These are phyloP conservation scores for Erythrobasidium hasegawianum DNA, from an alignment of 1,284 basidiomycete species.

Conservation along the genomic window DNA sequence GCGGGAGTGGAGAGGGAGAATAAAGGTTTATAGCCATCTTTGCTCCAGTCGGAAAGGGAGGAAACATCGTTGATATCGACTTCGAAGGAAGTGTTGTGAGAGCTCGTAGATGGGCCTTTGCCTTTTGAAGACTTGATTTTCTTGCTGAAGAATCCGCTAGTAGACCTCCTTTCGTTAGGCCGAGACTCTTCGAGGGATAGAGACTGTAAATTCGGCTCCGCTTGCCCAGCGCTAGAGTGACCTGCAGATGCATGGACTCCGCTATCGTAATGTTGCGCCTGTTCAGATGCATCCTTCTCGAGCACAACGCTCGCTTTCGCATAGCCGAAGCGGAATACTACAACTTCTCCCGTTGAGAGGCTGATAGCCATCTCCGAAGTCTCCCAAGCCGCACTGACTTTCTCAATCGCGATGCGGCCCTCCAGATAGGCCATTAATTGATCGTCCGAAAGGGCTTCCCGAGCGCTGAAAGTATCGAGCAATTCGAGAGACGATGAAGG, in stretches of 20 bases:
- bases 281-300: constrained; percentile 1
- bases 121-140: background rate
- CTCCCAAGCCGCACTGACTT: constrained; percentile 28
- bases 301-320: constrained; percentile 15
- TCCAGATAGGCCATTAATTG: constrained; percentile 28
- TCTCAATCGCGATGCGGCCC: constrained; percentile 18
- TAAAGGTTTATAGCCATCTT: constrained; percentile 23
- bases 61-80: constrained; percentile 11
- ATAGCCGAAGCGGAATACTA: constrained; percentile 28
- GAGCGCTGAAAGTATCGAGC: constrained; percentile 21
- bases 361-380: constrained; percentile 26
- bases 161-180: background rate
- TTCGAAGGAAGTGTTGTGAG: constrained; percentile 7
- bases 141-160: background rate
- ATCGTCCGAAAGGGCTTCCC: constrained; percentile 25
- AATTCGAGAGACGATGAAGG: constrained; percentile 12
- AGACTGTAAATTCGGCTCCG: background rate
- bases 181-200: background rate
- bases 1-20: constrained; percentile 2
- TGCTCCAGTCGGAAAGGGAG: constrained; percentile 12
- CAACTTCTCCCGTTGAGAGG: constrained; percentile 26
- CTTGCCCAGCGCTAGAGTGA: background rate
- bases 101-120: background rate
- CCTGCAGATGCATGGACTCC: background rate
- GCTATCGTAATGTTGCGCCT: constrained; percentile 5